A percentile compares a stretch with the other conserved stretches of the same genome.
Conservation (phyloP, 2,329 filamentous ascomycete genomes). For the Dactylella cylindrospora region DNA sequence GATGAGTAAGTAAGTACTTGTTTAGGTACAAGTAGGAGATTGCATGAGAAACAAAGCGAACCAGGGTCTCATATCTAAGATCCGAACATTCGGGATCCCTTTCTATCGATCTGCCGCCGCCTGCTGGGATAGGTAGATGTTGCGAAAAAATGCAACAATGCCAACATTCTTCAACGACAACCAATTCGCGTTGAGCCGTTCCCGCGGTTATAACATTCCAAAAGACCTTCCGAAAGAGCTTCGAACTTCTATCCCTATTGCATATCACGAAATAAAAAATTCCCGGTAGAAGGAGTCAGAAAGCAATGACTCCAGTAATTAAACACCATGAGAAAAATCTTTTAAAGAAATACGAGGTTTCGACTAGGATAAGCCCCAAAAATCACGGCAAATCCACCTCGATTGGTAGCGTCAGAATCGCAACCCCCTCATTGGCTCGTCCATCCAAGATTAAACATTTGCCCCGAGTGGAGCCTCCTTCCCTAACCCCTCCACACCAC, state of each 20-base stretch:
- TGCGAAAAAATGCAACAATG: not conserved
- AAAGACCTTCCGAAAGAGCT: conserved; percentile 6
- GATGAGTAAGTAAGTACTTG: not conserved
- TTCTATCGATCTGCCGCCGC: not conserved
- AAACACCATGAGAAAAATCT: conserved; percentile 2
- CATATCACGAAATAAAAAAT: not conserved
- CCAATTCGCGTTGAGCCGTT: conserved; percentile 9
- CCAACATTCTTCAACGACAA: no score
- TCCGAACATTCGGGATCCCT: not conserved
- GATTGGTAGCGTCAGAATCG: conserved; percentile 1
- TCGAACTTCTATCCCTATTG: no score
- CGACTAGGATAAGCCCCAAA: conserved; percentile 25
- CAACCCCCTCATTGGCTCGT: conserved; percentile 13
- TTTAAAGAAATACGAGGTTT: conserved; percentile 23
- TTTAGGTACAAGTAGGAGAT: no score
- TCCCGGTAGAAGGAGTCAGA: not conserved
- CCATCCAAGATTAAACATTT: conserved; percentile 6
- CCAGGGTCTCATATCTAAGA: not conserved
- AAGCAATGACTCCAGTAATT: not conserved
- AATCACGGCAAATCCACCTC: not conserved
- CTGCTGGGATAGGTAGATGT: not conserved
- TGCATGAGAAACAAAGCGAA: no score
- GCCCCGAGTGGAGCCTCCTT: conserved; percentile 17
- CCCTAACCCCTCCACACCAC: no score
- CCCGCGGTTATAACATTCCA: conserved; percentile 2